These are phyloP conservation scores for Tetrapisispora nanseiensis DNA, from an alignment of 805 yeast species.

Conservation along the genomic window DNA sequence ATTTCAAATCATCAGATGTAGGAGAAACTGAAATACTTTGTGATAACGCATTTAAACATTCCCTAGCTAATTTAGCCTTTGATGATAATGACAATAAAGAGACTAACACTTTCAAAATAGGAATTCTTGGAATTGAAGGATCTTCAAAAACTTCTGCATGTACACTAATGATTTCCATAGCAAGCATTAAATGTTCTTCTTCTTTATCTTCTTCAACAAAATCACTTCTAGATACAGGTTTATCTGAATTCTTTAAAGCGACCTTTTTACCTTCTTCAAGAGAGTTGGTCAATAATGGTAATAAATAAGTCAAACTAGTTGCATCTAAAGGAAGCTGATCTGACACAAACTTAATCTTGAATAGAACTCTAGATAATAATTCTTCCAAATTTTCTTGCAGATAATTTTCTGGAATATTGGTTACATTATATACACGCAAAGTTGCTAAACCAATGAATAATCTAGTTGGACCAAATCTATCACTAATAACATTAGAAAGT, in stretches of 20 bases:
- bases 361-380: constrained; percentile 56
- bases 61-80: constrained; percentile 74
- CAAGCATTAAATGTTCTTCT: constrained; percentile 74
- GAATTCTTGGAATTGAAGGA: constrained; percentile 56
- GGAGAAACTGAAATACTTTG: constrained; percentile 64
- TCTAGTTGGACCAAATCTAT: constrained; percentile 42
- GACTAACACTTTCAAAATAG: constrained; percentile 52
- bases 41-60: constrained; percentile 66
- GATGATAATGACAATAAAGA: constrained; percentile 63
- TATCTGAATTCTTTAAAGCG: constrained; percentile 44
- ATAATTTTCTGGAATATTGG: constrained; percentile 37
- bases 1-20: constrained; percentile 43
- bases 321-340: constrained; percentile 65
- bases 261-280: constrained; percentile 54
- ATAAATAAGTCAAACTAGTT: constrained; percentile 56
- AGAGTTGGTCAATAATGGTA: constrained; percentile 66
- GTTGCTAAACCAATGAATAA: constrained; percentile 59
- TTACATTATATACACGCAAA: constrained; percentile 44
- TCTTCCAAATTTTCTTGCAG: constrained; percentile 44
- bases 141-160: constrained; percentile 64
- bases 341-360: constrained; percentile 62
- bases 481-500: constrained; percentile 43
- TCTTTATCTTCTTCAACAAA: constrained; percentile 76
- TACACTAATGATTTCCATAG: constrained; percentile 61
- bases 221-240: constrained; percentile 48